Evolutionary conservation across 345 rosid species (phyloP).

Genomic region (Turritis glabra): DNA sequence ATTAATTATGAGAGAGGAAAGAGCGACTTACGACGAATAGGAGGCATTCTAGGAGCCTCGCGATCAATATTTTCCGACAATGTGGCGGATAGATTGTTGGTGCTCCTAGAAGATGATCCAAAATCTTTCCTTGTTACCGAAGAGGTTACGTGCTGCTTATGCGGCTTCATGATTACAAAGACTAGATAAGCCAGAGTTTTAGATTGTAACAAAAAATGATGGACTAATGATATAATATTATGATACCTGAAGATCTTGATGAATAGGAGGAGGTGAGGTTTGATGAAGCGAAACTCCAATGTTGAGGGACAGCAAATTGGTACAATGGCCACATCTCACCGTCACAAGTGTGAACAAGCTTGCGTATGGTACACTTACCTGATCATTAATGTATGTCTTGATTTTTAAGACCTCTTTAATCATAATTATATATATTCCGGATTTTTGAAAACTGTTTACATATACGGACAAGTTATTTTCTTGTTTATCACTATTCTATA

Average conservation of each 20-base stretch:
- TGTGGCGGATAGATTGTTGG: constrained; percentile 20
- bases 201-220: neutral
- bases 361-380: constrained; percentile 91
- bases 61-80: constrained; percentile 49
- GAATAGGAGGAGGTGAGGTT: constrained; percentile 47
- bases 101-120: constrained; percentile 66
- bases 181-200: constrained; percentile 10
- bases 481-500: neutral
- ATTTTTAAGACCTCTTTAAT: constrained; percentile 5
- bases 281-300: constrained; percentile 69
- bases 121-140: constrained; percentile 53
- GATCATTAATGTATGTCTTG: constrained; percentile 12
- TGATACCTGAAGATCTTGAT: constrained; percentile 58
- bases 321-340: constrained; percentile 94
- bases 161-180: constrained; percentile 40
- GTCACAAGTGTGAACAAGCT: constrained; percentile 74
- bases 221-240: neutral
- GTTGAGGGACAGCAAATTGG: constrained; percentile 81
- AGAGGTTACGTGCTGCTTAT: constrained; percentile 50
- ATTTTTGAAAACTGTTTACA: neutral
- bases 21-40: constrained; percentile 68
- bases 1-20: neutral
- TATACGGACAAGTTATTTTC: neutral
- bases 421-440: neutral
- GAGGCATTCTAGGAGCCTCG: constrained; percentile 70